Percentiles rank a stretch among this genome's conserved stretches.
Evolutionary conservation across 441 rosid species (phyloP).

Genomic region (Arabidopsis hybrid): DNA sequence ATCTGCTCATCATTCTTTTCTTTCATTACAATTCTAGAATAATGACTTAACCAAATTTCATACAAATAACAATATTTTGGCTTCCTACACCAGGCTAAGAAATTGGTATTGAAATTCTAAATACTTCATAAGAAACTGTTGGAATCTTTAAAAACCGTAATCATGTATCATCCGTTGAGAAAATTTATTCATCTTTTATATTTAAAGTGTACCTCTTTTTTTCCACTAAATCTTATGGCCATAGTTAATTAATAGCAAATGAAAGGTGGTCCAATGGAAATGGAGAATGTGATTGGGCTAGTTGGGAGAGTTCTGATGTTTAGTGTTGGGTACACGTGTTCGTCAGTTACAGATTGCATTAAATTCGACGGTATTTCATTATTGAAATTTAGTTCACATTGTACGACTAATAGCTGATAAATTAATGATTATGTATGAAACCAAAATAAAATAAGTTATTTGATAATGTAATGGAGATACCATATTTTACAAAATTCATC

Average conservation of each 20-base stretch:
- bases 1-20: background rate
- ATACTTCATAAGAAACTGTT: background rate
- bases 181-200: background rate
- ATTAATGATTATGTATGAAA: background rate
- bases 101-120: background rate
- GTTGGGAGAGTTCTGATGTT: conserved; percentile 30
- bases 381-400: background rate
- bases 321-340: conserved; percentile 28
- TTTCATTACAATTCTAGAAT: background rate
- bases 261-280: conserved; percentile 18
- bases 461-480: background rate
- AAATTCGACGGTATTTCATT: background rate
- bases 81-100: conserved; percentile 8
- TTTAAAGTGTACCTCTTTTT: background rate
- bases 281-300: conserved; percentile 1
- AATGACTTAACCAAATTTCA: background rate
- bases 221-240: background rate
- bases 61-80: conserved; percentile 1
- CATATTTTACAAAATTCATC: background rate
- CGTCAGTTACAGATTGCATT: conserved; percentile 15
- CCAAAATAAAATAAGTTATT: background rate
- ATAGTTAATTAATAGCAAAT: background rate
- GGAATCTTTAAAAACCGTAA: background rate
- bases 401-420: background rate
- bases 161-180: background rate